Base-by-base conservation (phyloP, 345 rosid genomes). In the Lenwebbia sp. region DNA sequence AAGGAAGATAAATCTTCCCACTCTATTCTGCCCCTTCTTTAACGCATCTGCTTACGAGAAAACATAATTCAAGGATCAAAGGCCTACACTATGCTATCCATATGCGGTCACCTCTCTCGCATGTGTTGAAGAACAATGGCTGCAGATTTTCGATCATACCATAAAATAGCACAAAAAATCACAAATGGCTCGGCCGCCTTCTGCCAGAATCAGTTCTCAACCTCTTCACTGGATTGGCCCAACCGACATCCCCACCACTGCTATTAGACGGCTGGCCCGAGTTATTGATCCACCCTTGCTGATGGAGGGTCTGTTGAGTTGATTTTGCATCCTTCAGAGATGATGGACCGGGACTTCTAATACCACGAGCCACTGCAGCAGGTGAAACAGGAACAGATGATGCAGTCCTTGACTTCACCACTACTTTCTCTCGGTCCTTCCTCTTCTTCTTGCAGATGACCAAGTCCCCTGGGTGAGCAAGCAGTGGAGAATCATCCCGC, bases 211-310 rank as follows among this genome's bases (percentile, higher is more conserved):
- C 99, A 25, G 99, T 96, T 86, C 99, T 94, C 89, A 95, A 85
- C 90, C 97, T 93, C 94, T 98, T 98, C 51, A 96, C 99, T 21
- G 99, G 99, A 92, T 98, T 95, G 87, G 99, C 99, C 99, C 99
- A 98, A 83, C 99, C 98, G 41, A 96, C 96, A 33, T 90, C 92
- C 52, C 92, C 90, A 37, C 93, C 94, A 78, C 85, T 82, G 84
- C 87, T 83, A 22, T 89, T 94, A 85, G 92, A 83, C 1, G 94
- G 92, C 88, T 92, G 97, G 70, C 86, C 87, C 51, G 94, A 85
- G 91, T 92, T 96, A 90, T 92, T 96, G 55, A 89, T 91, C 98
- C 97, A 92, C 17, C 94, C 94, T 89, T 94, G 99, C 88, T 94
- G 97, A 85, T 90, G 94, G 84, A 85, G 82, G 50, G 82, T 85